Conservation (phyloP, 768 basidiomycete species). For the Gelatoporia subvermispora region DNA sequence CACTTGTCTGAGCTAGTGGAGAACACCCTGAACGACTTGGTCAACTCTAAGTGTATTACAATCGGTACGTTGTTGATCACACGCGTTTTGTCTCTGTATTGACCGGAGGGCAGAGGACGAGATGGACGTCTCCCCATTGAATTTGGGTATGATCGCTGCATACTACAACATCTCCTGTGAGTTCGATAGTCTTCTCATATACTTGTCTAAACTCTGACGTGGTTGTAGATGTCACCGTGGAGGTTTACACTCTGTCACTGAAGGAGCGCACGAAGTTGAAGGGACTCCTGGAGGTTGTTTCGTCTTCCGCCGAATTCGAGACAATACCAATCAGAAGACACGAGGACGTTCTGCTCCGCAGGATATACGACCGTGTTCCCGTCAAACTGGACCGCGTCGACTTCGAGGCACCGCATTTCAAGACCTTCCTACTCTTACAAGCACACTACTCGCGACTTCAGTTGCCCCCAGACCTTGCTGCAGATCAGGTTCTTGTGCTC, state of each 20-base stretch:
- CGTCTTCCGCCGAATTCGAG: constrained; percentile 96
- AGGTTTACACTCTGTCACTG: constrained; percentile 92
- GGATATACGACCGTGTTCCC: constrained; percentile 94
- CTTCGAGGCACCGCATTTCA: constrained; percentile 96
- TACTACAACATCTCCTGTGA: constrained; percentile 91
- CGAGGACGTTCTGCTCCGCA: constrained; percentile 78
- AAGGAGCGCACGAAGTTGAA: constrained; percentile 97
- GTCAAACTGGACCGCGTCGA: constrained; percentile 84
- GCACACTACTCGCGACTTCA: constrained; percentile 94
- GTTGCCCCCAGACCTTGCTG: constrained; percentile 88
- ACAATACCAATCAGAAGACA: constrained; percentile 90
- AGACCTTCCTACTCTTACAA: constrained; percentile 94
- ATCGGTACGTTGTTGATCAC: constrained; percentile 51
- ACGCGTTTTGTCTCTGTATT: neutral
- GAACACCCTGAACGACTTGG: constrained; percentile 84
- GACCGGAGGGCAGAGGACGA: constrained; percentile 63
- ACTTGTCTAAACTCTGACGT: neutral
- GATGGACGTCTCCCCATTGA: constrained; percentile 88
- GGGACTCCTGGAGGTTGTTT: constrained; percentile 93
- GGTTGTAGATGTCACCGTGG: constrained; percentile 82
- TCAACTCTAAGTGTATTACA: constrained; percentile 91
- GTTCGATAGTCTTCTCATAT: constrained; percentile 20
- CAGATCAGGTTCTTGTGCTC: constrained; percentile 84
- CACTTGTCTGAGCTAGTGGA: constrained; percentile 96
- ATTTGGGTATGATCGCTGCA: constrained; percentile 97